A percentile compares a stretch with the other conserved stretches of the same genome.
phyloP scores from a whole-genome alignment of 371 early-diverging fungal species.

The Catenaria anguillulae region DNA sequence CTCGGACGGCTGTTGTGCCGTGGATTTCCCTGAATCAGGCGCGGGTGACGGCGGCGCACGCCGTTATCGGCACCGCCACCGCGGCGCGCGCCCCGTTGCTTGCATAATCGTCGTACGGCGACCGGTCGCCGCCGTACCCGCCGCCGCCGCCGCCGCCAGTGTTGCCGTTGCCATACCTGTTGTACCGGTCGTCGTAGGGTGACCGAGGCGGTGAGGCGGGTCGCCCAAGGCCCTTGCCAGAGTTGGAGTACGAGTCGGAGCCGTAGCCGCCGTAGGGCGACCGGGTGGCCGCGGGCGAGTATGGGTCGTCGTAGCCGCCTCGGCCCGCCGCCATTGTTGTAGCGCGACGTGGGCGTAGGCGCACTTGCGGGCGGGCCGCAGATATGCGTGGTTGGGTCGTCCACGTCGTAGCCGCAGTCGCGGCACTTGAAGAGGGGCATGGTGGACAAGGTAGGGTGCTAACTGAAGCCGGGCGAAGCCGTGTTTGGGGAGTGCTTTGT shows the following conservation, averaged over 20 bases:
- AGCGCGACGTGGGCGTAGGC: neutral
- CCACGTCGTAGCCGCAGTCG: slow-evolving; percentile 2
- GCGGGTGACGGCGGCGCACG: neutral
- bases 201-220: neutral
- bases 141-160: neutral
- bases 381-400: slow-evolving; percentile 1
- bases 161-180: neutral
- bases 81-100: neutral
- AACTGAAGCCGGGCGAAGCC: too few relatives aligned
- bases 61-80: neutral
- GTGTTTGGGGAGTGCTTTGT: too few relatives aligned
- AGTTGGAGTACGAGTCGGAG: neutral
- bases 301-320: neutral
- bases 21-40: neutral
- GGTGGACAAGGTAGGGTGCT: too few relatives aligned
- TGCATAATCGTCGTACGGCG: neutral
- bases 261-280: neutral
- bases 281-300: neutral
- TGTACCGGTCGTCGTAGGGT: neutral
- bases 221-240: neutral
- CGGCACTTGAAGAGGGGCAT: slow-evolving; percentile 6
- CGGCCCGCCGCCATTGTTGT: neutral
- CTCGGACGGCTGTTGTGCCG: neutral
- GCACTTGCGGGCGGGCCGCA: too few relatives aligned
- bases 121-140: neutral